Conservation (phyloP, 768 basidiomycete genomes). For the Hericium alpestre region DNA sequence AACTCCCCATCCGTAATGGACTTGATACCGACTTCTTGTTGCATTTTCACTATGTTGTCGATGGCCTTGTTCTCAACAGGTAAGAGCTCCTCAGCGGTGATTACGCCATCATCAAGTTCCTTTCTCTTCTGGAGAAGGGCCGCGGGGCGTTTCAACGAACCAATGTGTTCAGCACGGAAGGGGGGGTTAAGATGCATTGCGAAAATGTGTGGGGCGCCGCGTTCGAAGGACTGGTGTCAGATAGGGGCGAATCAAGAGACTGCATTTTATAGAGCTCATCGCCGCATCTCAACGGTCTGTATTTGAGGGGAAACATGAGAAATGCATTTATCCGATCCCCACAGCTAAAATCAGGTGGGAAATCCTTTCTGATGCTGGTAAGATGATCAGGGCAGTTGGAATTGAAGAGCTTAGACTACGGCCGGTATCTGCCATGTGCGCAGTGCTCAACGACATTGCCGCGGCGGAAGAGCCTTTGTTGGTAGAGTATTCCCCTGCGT, state of each 20-base stretch:
- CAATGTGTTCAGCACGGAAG: conserved; percentile 47
- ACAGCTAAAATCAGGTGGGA: not conserved
- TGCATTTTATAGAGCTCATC: no score
- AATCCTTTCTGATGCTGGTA: not conserved
- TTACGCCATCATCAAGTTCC: conserved; percentile 31
- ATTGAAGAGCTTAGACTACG: not conserved
- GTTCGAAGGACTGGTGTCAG: no score
- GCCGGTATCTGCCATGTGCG: not conserved
- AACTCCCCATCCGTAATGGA: conserved; percentile 57
- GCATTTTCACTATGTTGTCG: conserved; percentile 39
- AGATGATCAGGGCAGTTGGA: not conserved
- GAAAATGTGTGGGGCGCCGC: no score
- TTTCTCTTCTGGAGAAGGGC: conserved; percentile 38
- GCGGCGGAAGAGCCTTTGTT: not conserved
- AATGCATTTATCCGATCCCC: no score
- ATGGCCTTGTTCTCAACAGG: conserved; percentile 44
- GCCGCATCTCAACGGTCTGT: no score
- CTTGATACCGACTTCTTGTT: conserved; percentile 44
- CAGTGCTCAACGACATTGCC: not conserved
- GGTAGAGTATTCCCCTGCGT: not conserved
- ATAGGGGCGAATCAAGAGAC: no score
- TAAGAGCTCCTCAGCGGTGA: conserved; percentile 33
- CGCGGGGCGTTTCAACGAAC: conserved; percentile 47
- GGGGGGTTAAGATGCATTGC: conserved; percentile 24
- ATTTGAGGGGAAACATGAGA: no score